phyloP scores from a whole-genome alignment of 352 stramenopile species.

The Globisporangium polare region DNA sequence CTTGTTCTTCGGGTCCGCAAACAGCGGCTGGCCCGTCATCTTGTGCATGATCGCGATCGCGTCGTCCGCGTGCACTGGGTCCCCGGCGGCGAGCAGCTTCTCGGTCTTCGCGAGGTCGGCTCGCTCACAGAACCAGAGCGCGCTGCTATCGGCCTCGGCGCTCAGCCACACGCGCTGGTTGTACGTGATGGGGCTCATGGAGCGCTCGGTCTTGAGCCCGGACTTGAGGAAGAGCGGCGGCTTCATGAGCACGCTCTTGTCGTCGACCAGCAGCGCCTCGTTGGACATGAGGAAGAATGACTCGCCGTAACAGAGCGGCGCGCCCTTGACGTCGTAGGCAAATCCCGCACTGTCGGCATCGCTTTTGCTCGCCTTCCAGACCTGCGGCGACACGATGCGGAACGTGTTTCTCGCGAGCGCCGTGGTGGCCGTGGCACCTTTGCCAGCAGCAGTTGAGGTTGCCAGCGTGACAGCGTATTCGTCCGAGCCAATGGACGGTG shows the following conservation, averaged over 20 bases:
- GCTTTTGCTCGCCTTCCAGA: slow-evolving; percentile 32
- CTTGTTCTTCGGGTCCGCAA: slow-evolving; percentile 44
- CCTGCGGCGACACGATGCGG: slow-evolving; percentile 48
- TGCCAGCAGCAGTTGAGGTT: slow-evolving; percentile 7
- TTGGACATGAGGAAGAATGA: slow-evolving; percentile 82
- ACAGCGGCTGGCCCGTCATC: slow-evolving; percentile 76
- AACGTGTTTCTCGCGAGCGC: slow-evolving; percentile 62
- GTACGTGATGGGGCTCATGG: slow-evolving; percentile 86
- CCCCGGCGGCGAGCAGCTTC: slow-evolving; percentile 61
- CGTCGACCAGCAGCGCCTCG: slow-evolving; percentile 70
- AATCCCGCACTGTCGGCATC: slow-evolving; percentile 16
- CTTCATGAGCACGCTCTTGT: slow-evolving; percentile 66
- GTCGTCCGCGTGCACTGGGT: slow-evolving; percentile 42
- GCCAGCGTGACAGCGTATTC: slow-evolving; percentile 68
- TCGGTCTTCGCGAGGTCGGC: slow-evolving; percentile 60
- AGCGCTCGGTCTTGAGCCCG: slow-evolving; percentile 72
- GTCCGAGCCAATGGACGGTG: slow-evolving; percentile 66
- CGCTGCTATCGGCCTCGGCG: slow-evolving; percentile 55
- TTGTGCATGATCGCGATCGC: slow-evolving; percentile 70
- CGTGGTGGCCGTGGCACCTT: not conserved
- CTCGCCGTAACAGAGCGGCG: slow-evolving; percentile 68
- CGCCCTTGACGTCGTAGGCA: slow-evolving; percentile 14
- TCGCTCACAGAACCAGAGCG: slow-evolving; percentile 65
- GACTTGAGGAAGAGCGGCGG: slow-evolving; percentile 82
- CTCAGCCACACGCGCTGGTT: slow-evolving; percentile 77